A percentile compares a stretch with the other conserved stretches of the same genome.
Evolutionary conservation across 306 rosid species (phyloP).

Genomic region (Bauhinia variegata): DNA sequence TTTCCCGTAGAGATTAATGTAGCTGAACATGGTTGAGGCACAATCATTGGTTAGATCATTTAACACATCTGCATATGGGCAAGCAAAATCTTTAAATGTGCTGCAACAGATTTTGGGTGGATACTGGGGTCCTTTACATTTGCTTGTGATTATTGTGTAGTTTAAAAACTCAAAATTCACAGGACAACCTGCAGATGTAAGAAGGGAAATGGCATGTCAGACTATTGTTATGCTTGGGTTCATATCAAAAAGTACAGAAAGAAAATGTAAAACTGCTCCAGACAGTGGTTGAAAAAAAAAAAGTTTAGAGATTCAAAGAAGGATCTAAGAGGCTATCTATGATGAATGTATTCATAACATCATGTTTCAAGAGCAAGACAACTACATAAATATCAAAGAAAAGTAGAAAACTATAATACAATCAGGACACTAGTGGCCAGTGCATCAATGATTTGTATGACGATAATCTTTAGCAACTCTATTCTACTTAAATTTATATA

Average conservation of each 20-base stretch:
- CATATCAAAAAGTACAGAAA: neutral
- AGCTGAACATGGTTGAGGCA: conserved; percentile 93
- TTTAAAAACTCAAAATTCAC: conserved; percentile 85
- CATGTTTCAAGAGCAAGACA: conserved; percentile 11
- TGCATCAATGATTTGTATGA: neutral
- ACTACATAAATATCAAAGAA: neutral
- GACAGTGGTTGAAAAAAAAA: neutral
- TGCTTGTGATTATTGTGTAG: conserved; percentile 83
- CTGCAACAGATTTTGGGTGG: conserved; percentile 58
- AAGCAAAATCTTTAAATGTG: conserved; percentile 75
- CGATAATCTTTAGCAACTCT: neutral
- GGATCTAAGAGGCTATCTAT: neutral
- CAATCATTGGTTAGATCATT: conserved; percentile 81
- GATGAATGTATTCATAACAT: conserved; percentile 13
- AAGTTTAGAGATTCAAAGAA: neutral
- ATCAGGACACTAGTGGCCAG: neutral
- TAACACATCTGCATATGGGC: conserved; percentile 68
- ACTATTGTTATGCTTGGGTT: neutral
- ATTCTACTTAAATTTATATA: conserved; percentile 14
- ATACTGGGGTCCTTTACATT: conserved; percentile 88
- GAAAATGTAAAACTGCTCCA: neutral
- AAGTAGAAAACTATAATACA: neutral
- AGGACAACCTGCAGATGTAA: conserved; percentile 74
- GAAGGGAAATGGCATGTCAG: conserved; percentile 27
- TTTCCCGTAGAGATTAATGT: conserved; percentile 81